phyloP scores from a whole-genome alignment of 2,329 filamentous ascomycete species.

The Nigrospora sphaerica region DNA sequence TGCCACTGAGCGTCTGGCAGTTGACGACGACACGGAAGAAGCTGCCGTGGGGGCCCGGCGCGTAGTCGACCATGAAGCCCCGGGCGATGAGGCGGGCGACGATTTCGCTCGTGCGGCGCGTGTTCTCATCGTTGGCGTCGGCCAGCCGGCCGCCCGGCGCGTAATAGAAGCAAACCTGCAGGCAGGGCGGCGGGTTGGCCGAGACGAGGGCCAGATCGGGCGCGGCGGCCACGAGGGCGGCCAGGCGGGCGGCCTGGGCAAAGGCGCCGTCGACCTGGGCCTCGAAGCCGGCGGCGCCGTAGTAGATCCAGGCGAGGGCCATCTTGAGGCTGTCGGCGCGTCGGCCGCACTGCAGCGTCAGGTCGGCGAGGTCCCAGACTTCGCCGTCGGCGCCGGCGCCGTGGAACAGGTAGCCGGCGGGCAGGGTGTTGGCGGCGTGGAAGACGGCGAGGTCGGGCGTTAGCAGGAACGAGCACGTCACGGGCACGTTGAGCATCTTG shows the following conservation, averaged over 20 bases:
- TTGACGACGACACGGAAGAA: slow-evolving; percentile 57
- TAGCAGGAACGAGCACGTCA: slow-evolving; percentile 87
- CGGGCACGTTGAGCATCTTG: slow-evolving; percentile 90
- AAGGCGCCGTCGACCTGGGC: slow-evolving; percentile 67
- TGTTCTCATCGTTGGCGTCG: slow-evolving; percentile 36
- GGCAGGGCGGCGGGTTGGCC: slow-evolving; percentile 71
- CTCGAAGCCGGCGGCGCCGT: slow-evolving; percentile 70
- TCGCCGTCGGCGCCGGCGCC: slow-evolving; percentile 38
- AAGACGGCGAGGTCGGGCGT: slow-evolving; percentile 70
- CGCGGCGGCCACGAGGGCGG: slow-evolving; percentile 45
- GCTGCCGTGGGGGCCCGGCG: slow-evolving; percentile 47
- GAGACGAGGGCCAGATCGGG: slow-evolving; percentile 65
- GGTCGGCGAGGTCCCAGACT: slow-evolving; percentile 82
- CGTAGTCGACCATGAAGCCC: slow-evolving; percentile 56
- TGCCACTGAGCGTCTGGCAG: slow-evolving; percentile 43
- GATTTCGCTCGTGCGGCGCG: slow-evolving; percentile 39
- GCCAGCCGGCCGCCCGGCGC: slow-evolving; percentile 48
- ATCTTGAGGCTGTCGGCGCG: slow-evolving; percentile 82
- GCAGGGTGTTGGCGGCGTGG: slow-evolving; percentile 76
- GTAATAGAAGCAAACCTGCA: slow-evolving; percentile 95
- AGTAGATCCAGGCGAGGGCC: slow-evolving; percentile 83
- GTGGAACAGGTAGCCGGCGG: slow-evolving; percentile 82
- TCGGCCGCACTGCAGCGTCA: slow-evolving; percentile 89
- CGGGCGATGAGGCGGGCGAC: slow-evolving; percentile 38
- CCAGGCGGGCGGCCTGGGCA: slow-evolving; percentile 62